These are phyloP conservation scores for Capronia coronata DNA, from an alignment of 2,329 filamentous ascomycete species.

Conservation along the genomic window DNA sequence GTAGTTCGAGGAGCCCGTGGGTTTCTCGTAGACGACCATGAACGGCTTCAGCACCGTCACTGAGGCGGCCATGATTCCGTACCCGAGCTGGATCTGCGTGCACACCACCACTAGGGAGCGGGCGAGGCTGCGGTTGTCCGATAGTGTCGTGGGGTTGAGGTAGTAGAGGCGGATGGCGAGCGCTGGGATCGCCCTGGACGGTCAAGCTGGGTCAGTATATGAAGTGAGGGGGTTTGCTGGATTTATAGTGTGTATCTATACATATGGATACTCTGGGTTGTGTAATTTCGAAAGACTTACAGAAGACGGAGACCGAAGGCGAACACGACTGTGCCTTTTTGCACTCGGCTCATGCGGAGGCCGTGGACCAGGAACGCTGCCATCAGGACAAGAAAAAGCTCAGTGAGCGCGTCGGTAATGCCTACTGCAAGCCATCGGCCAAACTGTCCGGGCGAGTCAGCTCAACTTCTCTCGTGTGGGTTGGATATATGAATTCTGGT, in stretches of 20 bases:
- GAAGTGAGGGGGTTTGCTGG: no score
- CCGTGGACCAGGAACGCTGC: slow-evolving; percentile 36
- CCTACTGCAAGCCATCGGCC: slow-evolving; percentile 37
- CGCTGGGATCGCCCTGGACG: slow-evolving; percentile 34
- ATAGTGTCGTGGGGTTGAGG: slow-evolving; percentile 31
- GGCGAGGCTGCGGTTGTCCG: slow-evolving; percentile 35
- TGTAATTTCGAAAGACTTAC: no score
- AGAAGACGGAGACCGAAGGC: slow-evolving; percentile 40
- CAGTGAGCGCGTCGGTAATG: slow-evolving; percentile 38
- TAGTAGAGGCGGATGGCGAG: slow-evolving; percentile 37
- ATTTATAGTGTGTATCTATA: no score
- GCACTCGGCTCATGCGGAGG: slow-evolving; percentile 36
- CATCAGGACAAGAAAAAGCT: slow-evolving; percentile 36
- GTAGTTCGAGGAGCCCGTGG: slow-evolving; percentile 7
- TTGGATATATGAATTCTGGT: not conserved
- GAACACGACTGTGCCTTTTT: slow-evolving; percentile 37
- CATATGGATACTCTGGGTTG: slow-evolving; percentile 23
- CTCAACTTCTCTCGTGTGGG: not conserved
- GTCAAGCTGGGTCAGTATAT: slow-evolving; percentile 16
- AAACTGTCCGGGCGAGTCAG: slow-evolving; percentile 20
- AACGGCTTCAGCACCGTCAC: slow-evolving; percentile 43
- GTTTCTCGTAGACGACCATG: slow-evolving; percentile 28
- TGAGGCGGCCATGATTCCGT: slow-evolving; percentile 39
- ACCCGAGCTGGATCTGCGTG: slow-evolving; percentile 39
- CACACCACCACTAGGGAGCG: slow-evolving; percentile 35